phyloP scores from a whole-genome alignment of 768 basidiomycete species.

The Lactarius akahatsu region DNA sequence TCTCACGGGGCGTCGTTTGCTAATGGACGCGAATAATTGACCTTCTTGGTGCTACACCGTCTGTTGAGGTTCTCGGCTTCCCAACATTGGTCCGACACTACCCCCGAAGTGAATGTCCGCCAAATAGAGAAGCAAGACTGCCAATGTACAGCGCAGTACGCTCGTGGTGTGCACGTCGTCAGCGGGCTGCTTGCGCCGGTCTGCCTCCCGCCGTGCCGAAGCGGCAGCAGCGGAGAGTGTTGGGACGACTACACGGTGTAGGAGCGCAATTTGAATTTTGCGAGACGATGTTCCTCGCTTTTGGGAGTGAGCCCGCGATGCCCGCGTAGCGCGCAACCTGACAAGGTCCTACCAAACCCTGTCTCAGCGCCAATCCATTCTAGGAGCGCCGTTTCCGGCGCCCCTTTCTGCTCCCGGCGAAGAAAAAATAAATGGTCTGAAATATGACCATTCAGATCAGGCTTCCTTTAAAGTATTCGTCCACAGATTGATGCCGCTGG shows the following conservation, averaged over 20 bases:
- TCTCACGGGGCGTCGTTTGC: constrained; percentile 12
- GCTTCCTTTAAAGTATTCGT: constrained; percentile 2
- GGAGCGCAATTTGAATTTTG: neutral
- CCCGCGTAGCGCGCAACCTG: constrained; percentile 19
- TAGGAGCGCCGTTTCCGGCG: neutral
- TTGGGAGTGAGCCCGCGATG: neutral
- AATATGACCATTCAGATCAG: neutral
- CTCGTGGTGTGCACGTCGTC: neutral
- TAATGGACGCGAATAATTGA: constrained; percentile 4
- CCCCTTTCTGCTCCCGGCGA: constrained; percentile 3
- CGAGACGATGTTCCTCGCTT: neutral
- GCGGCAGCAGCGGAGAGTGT: neutral
- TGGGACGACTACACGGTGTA: neutral
- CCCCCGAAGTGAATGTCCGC: constrained; percentile 1
- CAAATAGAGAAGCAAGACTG: constrained; percentile 13
- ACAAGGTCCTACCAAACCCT: neutral
- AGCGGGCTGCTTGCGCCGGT: constrained; percentile 2
- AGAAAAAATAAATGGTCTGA: constrained; percentile 5
- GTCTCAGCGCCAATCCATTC: constrained; percentile 10
- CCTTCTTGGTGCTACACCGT: neutral
- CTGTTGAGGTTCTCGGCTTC: constrained; percentile 5
- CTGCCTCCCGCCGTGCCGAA: neutral
- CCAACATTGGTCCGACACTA: neutral
- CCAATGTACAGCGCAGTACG: neutral
- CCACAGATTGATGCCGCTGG: neutral